A percentile compares a stretch with the other conserved stretches of the same genome.
Conservation (phyloP, 495 filamentous ascomycete genomes). For the Aspergillus sparsus region DNA sequence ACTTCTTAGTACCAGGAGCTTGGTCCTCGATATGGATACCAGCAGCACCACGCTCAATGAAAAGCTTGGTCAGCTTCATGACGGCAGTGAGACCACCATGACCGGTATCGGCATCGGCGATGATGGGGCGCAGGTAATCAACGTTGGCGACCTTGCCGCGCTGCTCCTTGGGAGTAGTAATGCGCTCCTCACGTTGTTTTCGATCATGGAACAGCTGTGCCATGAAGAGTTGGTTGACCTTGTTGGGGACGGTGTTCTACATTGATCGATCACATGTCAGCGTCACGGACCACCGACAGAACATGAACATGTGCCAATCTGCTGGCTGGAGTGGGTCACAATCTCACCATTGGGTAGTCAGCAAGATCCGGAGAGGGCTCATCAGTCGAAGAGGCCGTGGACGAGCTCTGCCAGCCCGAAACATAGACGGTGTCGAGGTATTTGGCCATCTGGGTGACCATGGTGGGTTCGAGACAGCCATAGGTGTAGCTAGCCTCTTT, state of each 20-base stretch:
- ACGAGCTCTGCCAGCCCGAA: constrained; percentile 97
- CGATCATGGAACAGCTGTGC: constrained; percentile 99
- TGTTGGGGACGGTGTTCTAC: constrained; percentile 96
- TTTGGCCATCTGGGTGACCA: constrained; percentile 99
- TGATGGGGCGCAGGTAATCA: constrained; percentile 93
- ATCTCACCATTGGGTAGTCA: constrained; percentile 90
- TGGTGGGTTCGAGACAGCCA: constrained; percentile 94
- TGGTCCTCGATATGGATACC: constrained; percentile 99
- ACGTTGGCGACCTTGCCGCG: constrained; percentile 75
- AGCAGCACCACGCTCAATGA: constrained; percentile 94
- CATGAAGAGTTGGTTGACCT: constrained; percentile 95
- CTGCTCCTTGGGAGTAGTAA: constrained; percentile 72
- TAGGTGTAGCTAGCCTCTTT: constrained; percentile 89
- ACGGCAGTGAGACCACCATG: constrained; percentile 96
- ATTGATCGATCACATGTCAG: constrained; percentile 5
- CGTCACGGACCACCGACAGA: too few species aligned
- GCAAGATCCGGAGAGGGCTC: constrained; percentile 98
- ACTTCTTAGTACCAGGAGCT: constrained; percentile 98
- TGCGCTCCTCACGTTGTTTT: constrained; percentile 93
- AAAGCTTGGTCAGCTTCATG: constrained; percentile 99
- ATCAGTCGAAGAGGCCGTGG: constrained; percentile 88
- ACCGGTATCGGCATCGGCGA: constrained; percentile 96
- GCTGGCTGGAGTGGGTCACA: neutral
- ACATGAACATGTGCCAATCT: neutral
- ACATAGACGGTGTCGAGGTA: constrained; percentile 98